phyloP scores from a whole-genome alignment of 108 stramenopile species.

The Pseudonitzschia delicatissima region DNA sequence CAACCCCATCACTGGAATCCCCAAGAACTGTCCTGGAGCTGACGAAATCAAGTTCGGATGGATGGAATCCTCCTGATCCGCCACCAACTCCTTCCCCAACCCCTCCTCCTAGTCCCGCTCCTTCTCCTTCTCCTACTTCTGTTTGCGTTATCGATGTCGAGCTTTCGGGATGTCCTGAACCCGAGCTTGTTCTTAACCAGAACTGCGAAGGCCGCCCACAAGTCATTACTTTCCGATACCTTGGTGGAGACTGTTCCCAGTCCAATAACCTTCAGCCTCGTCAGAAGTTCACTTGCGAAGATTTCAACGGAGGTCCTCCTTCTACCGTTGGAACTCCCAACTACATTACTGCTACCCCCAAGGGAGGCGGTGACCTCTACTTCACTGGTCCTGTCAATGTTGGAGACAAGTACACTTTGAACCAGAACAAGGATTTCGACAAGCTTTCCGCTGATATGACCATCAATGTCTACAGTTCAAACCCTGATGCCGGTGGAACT shows the following conservation, averaged over 20 bases:
- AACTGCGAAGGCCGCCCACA: conserved; percentile 16
- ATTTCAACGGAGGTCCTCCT: conserved; percentile 10
- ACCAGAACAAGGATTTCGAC: conserved; percentile 4
- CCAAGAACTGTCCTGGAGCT: not conserved
- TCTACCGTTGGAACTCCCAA: conserved; percentile 1
- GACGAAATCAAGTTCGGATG: conserved; percentile 16
- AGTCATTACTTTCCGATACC: conserved; percentile 13
- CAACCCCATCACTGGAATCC: conserved; percentile 9
- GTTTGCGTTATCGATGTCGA: not conserved
- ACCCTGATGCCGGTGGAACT: conserved; percentile 5
- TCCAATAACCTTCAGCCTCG: conserved; percentile 7
- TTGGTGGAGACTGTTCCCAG: conserved; percentile 12
- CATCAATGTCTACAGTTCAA: not conserved
- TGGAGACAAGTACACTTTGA: conserved; percentile 17
- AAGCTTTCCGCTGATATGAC: conserved; percentile 19
- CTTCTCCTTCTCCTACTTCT: conserved; percentile 9
- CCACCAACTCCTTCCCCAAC: conserved; percentile 11
- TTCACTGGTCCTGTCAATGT: conserved; percentile 22
- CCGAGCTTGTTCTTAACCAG: not conserved
- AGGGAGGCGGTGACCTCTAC: conserved; percentile 16
- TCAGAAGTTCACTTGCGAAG: conserved; percentile 21
- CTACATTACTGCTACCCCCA: not conserved
- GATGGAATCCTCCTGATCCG: not conserved
- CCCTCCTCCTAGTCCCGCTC: conserved; percentile 5
- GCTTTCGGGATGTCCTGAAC: not conserved